These are phyloP conservation scores for Plasmodium berghei DNA, from an alignment of 169 alveolate species.

Conservation along the genomic window DNA sequence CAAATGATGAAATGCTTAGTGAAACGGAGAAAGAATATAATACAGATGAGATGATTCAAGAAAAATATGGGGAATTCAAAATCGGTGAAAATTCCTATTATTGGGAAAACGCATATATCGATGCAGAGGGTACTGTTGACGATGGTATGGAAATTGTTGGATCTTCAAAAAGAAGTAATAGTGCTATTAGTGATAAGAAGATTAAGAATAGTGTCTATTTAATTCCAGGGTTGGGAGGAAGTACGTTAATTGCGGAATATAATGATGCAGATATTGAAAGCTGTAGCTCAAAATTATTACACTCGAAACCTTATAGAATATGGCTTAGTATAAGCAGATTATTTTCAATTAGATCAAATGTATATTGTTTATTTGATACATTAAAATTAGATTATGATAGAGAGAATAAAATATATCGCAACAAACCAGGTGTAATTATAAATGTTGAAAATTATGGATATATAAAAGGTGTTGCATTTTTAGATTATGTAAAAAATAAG, in stretches of 20 bases:
- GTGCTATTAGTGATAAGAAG: background rate
- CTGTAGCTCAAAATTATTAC: slow-evolving; percentile 18
- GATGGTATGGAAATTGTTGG: background rate
- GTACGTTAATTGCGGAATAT: slow-evolving; percentile 57
- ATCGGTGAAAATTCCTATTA: too few relatives aligned
- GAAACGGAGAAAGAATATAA: too few relatives aligned
- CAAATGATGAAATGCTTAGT: background rate
- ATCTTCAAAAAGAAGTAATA: background rate
- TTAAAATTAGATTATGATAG: slow-evolving; percentile 29
- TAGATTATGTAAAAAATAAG: slow-evolving; percentile 46
- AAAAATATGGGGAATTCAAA: too few relatives aligned
- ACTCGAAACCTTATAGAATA: slow-evolving; percentile 54
- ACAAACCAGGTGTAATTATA: slow-evolving; percentile 46
- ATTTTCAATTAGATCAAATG: slow-evolving; percentile 27
- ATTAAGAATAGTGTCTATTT: slow-evolving; percentile 10
- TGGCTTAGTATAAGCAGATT: slow-evolving; percentile 51
- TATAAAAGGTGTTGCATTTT: slow-evolving; percentile 42
- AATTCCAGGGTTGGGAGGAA: slow-evolving; percentile 64
- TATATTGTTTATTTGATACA: slow-evolving; percentile 56
- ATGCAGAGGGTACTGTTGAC: background rate
- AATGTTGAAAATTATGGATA: slow-evolving; percentile 41
- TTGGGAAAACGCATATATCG: too few relatives aligned
- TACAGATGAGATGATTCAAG: too few relatives aligned
- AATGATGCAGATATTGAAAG: slow-evolving; percentile 32
- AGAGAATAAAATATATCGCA: slow-evolving; percentile 11